phyloP scores from a whole-genome alignment of 345 rosid species.

The Pugionium dolabratum region DNA sequence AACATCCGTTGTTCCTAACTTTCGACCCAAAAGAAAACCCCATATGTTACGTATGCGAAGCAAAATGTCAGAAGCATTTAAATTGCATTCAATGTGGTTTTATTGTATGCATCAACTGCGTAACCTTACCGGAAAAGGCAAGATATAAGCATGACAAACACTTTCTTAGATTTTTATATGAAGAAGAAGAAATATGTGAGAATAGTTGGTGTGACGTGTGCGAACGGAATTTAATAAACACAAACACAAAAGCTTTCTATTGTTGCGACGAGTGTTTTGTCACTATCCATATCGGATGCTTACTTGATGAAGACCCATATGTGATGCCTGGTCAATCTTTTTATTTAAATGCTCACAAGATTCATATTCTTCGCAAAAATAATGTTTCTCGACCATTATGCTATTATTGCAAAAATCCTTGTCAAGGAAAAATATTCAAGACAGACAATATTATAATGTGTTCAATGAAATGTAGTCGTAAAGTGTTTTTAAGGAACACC shows the following conservation, averaged over 20 bases:
- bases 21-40: neutral
- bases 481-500: too few species aligned
- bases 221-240: neutral
- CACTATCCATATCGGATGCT: too few species aligned
- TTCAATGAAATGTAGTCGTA: too few species aligned
- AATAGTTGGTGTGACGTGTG: conserved; percentile 13
- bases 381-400: too few species aligned
- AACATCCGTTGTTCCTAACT: neutral
- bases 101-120: neutral
- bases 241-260: neutral
- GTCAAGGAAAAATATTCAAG: too few species aligned
- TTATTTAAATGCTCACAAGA: too few species aligned
- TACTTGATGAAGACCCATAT: too few species aligned
- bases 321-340: too few species aligned
- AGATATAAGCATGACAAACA: conserved; percentile 15
- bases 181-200: neutral
- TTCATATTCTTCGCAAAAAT: too few species aligned
- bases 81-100: conserved; percentile 15
- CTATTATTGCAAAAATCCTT: too few species aligned
- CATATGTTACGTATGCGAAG: neutral
- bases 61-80: neutral
- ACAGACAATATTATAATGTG: too few species aligned
- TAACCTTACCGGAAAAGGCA: neutral
- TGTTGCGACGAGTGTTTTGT: too few species aligned
- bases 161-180: neutral